These are phyloP conservation scores for Pezicula neosporulosa DNA, from an alignment of 2,329 filamentous ascomycete species.

Conservation along the genomic window DNA sequence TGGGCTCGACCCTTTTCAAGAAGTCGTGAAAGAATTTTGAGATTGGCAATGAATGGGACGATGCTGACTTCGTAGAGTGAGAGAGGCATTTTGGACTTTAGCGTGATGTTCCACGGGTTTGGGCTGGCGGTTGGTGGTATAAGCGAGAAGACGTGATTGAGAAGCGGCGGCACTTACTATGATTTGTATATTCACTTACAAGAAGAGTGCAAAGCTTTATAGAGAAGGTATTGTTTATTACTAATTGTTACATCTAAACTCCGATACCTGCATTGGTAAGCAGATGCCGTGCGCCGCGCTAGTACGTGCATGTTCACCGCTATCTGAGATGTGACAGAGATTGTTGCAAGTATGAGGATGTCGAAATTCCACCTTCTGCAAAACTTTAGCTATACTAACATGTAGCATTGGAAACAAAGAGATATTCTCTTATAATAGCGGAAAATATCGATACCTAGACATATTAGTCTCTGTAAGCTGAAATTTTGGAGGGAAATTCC, in stretches of 20 bases:
- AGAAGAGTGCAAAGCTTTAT: neutral
- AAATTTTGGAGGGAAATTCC: too few species aligned
- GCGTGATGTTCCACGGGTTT: neutral
- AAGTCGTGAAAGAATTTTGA: constrained; percentile 38
- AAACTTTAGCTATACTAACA: too few species aligned
- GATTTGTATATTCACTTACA: neutral
- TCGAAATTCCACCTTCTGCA: too few species aligned
- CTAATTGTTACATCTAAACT: neutral
- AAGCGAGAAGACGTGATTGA: neutral
- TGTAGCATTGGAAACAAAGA: too few species aligned
- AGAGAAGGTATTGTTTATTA: neutral
- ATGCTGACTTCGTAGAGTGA: constrained; percentile 34
- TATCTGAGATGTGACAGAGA: too few species aligned
- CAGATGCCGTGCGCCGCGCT: too few species aligned
- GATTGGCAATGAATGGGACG: constrained; percentile 36
- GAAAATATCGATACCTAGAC: too few species aligned
- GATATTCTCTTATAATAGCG: too few species aligned
- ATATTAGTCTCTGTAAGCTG: too few species aligned
- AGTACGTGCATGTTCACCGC: too few species aligned
- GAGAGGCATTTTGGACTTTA: constrained; percentile 12
- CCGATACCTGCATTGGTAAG: neutral
- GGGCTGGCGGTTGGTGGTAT: neutral
- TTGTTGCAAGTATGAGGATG: too few species aligned
- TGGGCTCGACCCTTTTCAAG: constrained; percentile 41
- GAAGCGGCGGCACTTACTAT: neutral